These are phyloP conservation scores for Hygrocybe coccinea DNA, from an alignment of 768 basidiomycete genomes.

Conservation along the genomic window DNA sequence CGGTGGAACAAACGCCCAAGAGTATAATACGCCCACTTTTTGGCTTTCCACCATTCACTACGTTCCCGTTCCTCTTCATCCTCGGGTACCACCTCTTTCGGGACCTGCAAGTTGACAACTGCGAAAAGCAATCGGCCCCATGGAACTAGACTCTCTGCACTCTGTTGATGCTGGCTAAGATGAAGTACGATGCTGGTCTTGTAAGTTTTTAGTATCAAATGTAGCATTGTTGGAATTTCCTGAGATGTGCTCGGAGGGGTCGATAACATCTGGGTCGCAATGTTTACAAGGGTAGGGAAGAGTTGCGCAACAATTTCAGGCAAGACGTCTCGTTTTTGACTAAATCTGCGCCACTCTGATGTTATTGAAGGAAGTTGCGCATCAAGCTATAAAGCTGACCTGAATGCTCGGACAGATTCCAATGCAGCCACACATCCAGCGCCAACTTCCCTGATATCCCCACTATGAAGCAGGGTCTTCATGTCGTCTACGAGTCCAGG, in stretches of 20 bases:
- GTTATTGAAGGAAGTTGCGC: not conserved
- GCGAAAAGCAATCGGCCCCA: conserved; percentile 84
- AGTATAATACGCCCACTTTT: conserved; percentile 89
- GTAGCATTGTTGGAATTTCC: conserved; percentile 79
- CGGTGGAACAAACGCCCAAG: conserved; percentile 77
- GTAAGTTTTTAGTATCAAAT: conserved; percentile 85
- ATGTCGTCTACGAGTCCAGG: conserved; percentile 62
- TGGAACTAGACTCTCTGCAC: conserved; percentile 67
- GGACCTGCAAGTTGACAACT: conserved; percentile 69
- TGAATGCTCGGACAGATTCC: conserved; percentile 74
- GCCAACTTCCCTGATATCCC: conserved; percentile 66
- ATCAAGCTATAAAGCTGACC: conserved; percentile 38
- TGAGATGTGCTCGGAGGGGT: conserved; percentile 57
- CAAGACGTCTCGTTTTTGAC: conserved; percentile 56
- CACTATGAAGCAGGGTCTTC: conserved; percentile 56
- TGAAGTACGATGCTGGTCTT: conserved; percentile 74
- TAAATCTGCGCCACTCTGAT: conserved; percentile 48
- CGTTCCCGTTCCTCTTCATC: conserved; percentile 73
- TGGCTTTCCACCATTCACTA: conserved; percentile 85
- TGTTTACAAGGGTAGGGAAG: conserved; percentile 71
- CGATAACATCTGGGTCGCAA: conserved; percentile 65
- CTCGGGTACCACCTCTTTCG: conserved; percentile 58
- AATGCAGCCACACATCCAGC: conserved; percentile 76
- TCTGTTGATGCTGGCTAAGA: conserved; percentile 71
- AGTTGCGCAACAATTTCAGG: conserved; percentile 54